Conservation (phyloP, 495 filamentous ascomycete species). For the Hypoxylon fragiforme region DNA sequence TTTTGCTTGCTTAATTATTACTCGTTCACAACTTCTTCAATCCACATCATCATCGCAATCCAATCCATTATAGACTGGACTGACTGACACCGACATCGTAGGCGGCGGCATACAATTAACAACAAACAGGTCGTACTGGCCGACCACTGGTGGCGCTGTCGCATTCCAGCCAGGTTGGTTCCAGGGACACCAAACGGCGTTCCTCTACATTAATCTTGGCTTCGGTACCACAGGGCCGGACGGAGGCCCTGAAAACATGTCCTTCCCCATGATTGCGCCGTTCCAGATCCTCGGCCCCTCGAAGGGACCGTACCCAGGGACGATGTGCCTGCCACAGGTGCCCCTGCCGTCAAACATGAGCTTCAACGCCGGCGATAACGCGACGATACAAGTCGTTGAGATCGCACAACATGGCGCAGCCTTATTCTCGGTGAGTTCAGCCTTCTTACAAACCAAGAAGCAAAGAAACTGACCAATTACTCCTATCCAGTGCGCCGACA, state of each 20-base stretch:
- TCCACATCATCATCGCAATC: too few species aligned
- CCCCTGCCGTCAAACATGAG: constrained; percentile 75
- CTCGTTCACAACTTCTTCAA: too few species aligned
- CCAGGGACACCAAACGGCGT: constrained; percentile 79
- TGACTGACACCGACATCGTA: constrained; percentile 41
- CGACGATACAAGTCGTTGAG: constrained; percentile 94
- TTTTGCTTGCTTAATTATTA: too few species aligned
- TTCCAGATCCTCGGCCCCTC: constrained; percentile 86
- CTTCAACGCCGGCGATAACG: constrained; percentile 80
- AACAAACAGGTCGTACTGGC: constrained; percentile 89
- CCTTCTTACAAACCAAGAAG: background rate
- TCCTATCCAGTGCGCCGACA: constrained; percentile 78
- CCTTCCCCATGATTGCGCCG: constrained; percentile 75
- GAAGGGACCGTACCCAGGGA: constrained; percentile 80
- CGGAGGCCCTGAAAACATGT: constrained; percentile 78
- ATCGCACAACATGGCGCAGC: constrained; percentile 85
- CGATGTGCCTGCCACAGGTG: constrained; percentile 87
- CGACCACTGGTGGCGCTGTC: constrained; percentile 80
- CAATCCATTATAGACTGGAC: background rate
- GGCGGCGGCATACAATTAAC: constrained; percentile 84
- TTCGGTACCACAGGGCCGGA: constrained; percentile 68
- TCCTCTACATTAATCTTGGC: constrained; percentile 94
- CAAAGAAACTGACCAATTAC: constrained; percentile 13
- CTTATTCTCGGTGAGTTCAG: constrained; percentile 78
- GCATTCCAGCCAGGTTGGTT: constrained; percentile 94